A percentile compares a stretch with the other conserved stretches of the same genome.
Evolutionary conservation across 768 basidiomycete genomes (phyloP).

Genomic region (Amanita fuliginea): DNA sequence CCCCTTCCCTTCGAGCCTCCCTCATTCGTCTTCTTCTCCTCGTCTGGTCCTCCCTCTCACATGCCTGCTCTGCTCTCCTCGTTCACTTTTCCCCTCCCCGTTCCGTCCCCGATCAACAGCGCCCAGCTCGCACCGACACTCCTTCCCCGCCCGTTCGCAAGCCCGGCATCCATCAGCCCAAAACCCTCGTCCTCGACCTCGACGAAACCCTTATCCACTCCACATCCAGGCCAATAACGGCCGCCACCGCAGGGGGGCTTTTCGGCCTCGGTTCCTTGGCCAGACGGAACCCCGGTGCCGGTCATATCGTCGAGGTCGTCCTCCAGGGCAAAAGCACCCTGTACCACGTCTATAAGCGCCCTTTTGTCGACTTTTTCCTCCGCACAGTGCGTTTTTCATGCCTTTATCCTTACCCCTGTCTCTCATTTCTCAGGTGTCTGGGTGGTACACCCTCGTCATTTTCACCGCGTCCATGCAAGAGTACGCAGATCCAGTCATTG

Average conservation of each 20-base stretch:
- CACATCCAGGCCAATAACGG: constrained; percentile 67
- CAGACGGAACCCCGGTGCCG: constrained; percentile 53
- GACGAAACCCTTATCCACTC: constrained; percentile 99
- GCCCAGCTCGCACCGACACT: constrained; percentile 32
- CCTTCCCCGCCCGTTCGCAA: constrained; percentile 36
- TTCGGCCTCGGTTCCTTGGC: constrained; percentile 46
- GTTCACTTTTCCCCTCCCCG: neutral
- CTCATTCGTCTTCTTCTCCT: constrained; percentile 51
- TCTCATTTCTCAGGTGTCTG: constrained; percentile 58
- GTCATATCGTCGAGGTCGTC: constrained; percentile 89
- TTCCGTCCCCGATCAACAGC: neutral
- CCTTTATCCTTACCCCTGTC: neutral
- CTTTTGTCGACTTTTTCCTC: constrained; percentile 92
- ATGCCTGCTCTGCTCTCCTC: constrained; percentile 44
- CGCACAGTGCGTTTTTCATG: constrained; percentile 51
- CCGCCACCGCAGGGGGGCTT: constrained; percentile 40
- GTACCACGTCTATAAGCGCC: constrained; percentile 98
- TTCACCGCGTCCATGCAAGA: constrained; percentile 99
- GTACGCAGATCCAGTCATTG: constrained; percentile 98
- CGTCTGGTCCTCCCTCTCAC: constrained; percentile 59
- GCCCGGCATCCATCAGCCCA: constrained; percentile 71
- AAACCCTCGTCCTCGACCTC: constrained; percentile 93
- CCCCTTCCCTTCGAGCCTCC: constrained; percentile 23
- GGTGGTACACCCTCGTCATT: constrained; percentile 98
- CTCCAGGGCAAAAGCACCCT: constrained; percentile 80